Conservation (phyloP, 306 rosid species). For the Vigna mungo region DNA sequence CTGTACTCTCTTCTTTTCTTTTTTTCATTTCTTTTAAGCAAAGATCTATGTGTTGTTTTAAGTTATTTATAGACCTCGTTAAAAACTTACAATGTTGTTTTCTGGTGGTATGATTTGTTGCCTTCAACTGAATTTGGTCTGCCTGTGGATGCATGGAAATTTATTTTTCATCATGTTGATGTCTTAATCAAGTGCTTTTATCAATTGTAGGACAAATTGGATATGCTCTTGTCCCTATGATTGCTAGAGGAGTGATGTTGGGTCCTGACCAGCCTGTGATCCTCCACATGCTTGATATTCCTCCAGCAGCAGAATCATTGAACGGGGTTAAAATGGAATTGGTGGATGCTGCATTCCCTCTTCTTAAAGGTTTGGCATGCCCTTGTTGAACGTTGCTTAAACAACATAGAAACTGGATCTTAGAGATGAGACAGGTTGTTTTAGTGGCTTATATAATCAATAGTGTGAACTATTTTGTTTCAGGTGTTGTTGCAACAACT, state of each 20-base stretch:
- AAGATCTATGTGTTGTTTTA: background rate
- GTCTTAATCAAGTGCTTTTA: conserved; percentile 28
- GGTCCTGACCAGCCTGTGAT: conserved; percentile 96
- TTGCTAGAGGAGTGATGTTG: conserved; percentile 95
- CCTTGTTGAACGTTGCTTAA: conserved; percentile 5
- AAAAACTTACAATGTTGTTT: background rate
- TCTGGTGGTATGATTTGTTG: background rate
- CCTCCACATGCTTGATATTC: conserved; percentile 92
- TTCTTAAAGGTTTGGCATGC: conserved; percentile 43
- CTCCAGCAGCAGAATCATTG: conserved; percentile 91
- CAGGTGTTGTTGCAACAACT: conserved; percentile 99
- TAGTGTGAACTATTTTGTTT: conserved; percentile 29
- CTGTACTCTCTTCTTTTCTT: too few species aligned
- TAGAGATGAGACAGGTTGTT: background rate
- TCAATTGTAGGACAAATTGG: conserved; percentile 91
- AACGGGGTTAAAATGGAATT: conserved; percentile 56
- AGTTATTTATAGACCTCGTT: background rate
- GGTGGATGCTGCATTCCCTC: conserved; percentile 52
- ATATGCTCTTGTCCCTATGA: conserved; percentile 98
- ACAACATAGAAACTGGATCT: background rate
- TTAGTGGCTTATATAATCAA: background rate
- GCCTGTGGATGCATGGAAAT: background rate
- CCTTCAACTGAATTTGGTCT: background rate
- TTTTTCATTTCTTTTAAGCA: background rate
- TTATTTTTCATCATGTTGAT: background rate